These are phyloP conservation scores for Fusarium temperatum DNA, from an alignment of 2,329 filamentous ascomycete species.

Conservation along the genomic window DNA sequence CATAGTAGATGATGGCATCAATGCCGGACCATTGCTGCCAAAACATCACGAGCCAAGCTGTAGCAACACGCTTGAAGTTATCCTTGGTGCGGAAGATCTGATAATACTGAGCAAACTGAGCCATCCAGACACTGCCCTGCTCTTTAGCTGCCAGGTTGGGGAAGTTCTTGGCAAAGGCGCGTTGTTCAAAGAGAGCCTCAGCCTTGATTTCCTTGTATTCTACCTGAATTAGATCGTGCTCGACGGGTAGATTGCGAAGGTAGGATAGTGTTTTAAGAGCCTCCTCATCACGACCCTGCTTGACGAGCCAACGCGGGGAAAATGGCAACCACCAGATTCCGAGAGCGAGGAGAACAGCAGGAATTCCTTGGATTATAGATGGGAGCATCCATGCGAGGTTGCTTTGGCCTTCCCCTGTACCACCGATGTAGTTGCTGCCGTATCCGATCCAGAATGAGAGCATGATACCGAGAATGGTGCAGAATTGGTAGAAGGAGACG, in stretches of 20 bases:
- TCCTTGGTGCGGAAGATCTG: conserved; percentile 46
- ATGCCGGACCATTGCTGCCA: conserved; percentile 57
- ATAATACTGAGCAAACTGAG: conserved; percentile 60
- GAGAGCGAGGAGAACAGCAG: conserved; percentile 63
- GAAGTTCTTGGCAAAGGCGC: conserved; percentile 69
- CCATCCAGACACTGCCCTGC: conserved; percentile 51
- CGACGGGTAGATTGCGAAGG: conserved; percentile 69
- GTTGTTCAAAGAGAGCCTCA: conserved; percentile 79
- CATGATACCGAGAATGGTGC: conserved; percentile 53
- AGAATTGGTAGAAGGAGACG: conserved; percentile 72
- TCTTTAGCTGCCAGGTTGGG: conserved; percentile 52
- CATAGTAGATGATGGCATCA: conserved; percentile 53
- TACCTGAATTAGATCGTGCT: conserved; percentile 74
- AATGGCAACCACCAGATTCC: conserved; percentile 85
- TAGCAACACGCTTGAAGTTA: conserved; percentile 69
- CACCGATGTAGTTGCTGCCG: conserved; percentile 57
- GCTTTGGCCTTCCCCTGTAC: conserved; percentile 53
- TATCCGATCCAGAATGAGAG: conserved; percentile 59
- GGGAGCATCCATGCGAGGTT: conserved; percentile 56
- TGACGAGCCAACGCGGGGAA: conserved; percentile 78
- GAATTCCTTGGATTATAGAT: conserved; percentile 55
- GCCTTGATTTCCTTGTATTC: conserved; percentile 86
- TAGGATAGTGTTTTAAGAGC: conserved; percentile 64
- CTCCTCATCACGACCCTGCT: conserved; percentile 75
- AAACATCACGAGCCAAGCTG: conserved; percentile 70